phyloP scores from a whole-genome alignment of 106 monocot genomes.

The Acorus gramineus region DNA sequence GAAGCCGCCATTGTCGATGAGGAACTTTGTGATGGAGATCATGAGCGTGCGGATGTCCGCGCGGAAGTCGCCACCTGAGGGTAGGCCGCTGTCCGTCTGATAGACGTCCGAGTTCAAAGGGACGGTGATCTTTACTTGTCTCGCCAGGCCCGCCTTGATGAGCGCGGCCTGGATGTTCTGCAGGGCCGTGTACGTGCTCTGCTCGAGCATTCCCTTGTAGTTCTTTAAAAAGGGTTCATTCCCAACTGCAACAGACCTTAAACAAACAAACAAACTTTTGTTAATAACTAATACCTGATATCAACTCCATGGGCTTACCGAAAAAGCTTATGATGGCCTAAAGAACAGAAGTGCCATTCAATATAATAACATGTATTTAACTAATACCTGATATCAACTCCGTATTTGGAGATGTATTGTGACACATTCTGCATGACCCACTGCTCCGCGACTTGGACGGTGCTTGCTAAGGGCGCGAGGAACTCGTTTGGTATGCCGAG shows the following conservation, averaged over 20 bases:
- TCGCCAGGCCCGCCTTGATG: slow-evolving; percentile 70
- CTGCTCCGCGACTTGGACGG: slow-evolving; percentile 56
- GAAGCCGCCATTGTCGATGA: slow-evolving; percentile 51
- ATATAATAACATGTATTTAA: neutral
- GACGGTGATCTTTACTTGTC: slow-evolving; percentile 70
- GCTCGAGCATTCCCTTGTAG: slow-evolving; percentile 50
- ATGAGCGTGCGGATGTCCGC: slow-evolving; percentile 64
- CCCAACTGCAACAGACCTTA: slow-evolving; percentile 73
- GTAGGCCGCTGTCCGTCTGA: slow-evolving; percentile 47
- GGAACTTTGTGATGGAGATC: slow-evolving; percentile 61
- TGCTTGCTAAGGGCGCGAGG: slow-evolving; percentile 52
- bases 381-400: slow-evolving; percentile 62
- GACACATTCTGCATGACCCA: slow-evolving; percentile 87
- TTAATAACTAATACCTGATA: no score
- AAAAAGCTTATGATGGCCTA: slow-evolving; percentile 16
- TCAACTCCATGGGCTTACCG: slow-evolving; percentile 31
- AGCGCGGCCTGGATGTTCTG: slow-evolving; percentile 91
- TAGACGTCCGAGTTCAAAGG: slow-evolving; percentile 93
- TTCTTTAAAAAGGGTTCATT: slow-evolving; percentile 85
- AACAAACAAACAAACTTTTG: slow-evolving; percentile 12
- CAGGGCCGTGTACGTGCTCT: slow-evolving; percentile 56
- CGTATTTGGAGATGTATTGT: slow-evolving; percentile 56
- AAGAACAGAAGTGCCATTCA: neutral
- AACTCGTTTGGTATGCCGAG: slow-evolving; percentile 81
- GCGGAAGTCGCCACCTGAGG: slow-evolving; percentile 84